Evolutionary conservation across 495 filamentous ascomycete genomes (phyloP), one percentile per base, ranked within the genome.

Genomic region (Podospora didyma): DNA sequence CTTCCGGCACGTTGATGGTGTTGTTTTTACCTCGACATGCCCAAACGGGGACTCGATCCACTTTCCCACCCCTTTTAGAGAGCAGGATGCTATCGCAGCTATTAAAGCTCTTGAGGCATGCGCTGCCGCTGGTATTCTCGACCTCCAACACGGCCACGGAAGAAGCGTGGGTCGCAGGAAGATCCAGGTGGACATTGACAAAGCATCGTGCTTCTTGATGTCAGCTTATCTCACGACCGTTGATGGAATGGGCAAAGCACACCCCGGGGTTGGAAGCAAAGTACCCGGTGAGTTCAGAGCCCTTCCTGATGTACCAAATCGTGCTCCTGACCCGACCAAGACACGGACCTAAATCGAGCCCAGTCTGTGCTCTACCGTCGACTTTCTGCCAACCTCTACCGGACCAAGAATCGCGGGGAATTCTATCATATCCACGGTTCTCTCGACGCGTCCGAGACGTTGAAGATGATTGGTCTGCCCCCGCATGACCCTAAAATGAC

Each of bases 341-440:
- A 89, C 61, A 90, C 86, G 60, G 87, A 90, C 72, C 68, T 89
- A 21, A 72, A 87, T 50, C 72, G 74, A 48, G 87, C 88, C 6
- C 88, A 90, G 65, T 88, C 87, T 2, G 83, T 84, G 62, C 74
- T 84, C 17, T 90, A 92, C 64, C 82, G 87, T 31, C 82, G 88
- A 37, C 78, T 90, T 61, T 88, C 87, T 23, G 87, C 87, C 14
- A 89, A 89, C 67, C 72, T 90, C 12, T 92, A 90, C 72, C 77
- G 80, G 56, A 90, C 87, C 5, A 86, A 82, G 65, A 79, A 77
- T 48, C 74, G 70, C 23, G 81, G 77, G 45, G 77, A 86, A 62
- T 92, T 79, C 65, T 91, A 86, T 65, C 89, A 92, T 64, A 88
- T 90, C 53, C 88, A 91, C 68, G 88, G 88, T 26, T 90, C 88